Conservation (phyloP, 2,329 filamentous ascomycete species). For the Cryphonectria parasitica region DNA sequence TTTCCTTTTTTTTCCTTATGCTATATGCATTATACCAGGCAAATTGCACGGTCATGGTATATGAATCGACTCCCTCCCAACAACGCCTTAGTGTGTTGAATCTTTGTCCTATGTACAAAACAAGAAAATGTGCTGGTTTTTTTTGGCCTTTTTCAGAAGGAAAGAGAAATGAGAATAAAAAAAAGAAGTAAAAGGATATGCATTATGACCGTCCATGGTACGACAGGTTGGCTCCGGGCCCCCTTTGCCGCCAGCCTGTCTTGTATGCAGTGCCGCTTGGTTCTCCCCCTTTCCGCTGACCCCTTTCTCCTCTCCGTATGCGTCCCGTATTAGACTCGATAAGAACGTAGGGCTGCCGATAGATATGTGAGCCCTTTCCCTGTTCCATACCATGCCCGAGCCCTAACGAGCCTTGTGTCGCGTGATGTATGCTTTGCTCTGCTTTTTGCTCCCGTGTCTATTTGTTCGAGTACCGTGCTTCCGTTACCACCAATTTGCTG, state of each 20-base stretch:
- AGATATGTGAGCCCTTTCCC: not conserved
- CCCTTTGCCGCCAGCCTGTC: slow-evolving; percentile 5
- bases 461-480: not conserved
- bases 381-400: not conserved
- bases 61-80: not conserved
- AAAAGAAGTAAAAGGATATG: not conserved
- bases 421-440: not conserved
- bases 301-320: not conserved
- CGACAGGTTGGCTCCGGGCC: slow-evolving; percentile 16
- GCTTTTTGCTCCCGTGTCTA: not conserved
- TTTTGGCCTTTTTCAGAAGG: not conserved
- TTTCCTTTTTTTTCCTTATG: not conserved
- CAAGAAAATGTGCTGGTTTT: not conserved
- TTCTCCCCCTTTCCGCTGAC: not conserved
- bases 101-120: not conserved
- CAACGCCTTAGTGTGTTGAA: not conserved
- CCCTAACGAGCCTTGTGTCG: not conserved
- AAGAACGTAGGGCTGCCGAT: not conserved
- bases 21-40: not conserved
- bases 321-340: not conserved
- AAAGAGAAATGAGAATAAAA: no score
- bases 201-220: slow-evolving; percentile 1
- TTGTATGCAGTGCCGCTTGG: not conserved
- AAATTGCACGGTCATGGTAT: not conserved
- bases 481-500: not conserved